Evolutionary conservation across 2,329 filamentous ascomycete genomes (phyloP).

Genomic region (Stagonosporopsis cucurbitacearum): DNA sequence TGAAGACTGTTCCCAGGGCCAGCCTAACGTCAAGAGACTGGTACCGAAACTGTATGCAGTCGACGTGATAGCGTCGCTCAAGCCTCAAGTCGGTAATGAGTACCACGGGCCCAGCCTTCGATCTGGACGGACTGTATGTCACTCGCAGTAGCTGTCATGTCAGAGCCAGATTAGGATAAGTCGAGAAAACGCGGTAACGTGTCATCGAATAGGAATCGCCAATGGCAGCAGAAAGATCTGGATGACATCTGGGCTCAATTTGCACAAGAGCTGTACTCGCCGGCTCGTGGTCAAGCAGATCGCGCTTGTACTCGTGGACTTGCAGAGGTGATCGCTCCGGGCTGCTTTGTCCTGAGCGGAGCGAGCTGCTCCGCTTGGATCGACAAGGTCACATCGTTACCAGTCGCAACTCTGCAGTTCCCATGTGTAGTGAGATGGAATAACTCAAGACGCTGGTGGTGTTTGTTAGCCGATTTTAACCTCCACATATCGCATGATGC

Average conservation of each 20-base stretch:
- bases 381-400: slow-evolving; percentile 6
- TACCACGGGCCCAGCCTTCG: background rate
- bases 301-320: background rate
- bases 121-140: slow-evolving; percentile 16
- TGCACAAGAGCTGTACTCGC: background rate
- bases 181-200: slow-evolving; percentile 35
- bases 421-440: background rate
- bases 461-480: slow-evolving; percentile 28
- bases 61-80: background rate
- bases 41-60: background rate
- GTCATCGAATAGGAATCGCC: slow-evolving; percentile 31
- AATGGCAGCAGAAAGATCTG: slow-evolving; percentile 25
- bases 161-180: slow-evolving; percentile 29
- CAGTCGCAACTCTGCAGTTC: background rate
- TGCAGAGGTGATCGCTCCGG: background rate
- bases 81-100: slow-evolving; percentile 5
- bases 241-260: slow-evolving; percentile 28
- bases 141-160: slow-evolving; percentile 34
- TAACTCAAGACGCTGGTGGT: slow-evolving; percentile 13
- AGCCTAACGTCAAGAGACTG: background rate
- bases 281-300: slow-evolving; percentile 1
- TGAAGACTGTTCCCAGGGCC: background rate
- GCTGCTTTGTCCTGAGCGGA: slow-evolving; percentile 22
- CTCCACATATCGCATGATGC: slow-evolving; percentile 26
- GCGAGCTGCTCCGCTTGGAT: slow-evolving; percentile 32